Evolutionary conservation across 805 yeast species (phyloP).

Genomic region (Middelhovenomyces tepae): DNA sequence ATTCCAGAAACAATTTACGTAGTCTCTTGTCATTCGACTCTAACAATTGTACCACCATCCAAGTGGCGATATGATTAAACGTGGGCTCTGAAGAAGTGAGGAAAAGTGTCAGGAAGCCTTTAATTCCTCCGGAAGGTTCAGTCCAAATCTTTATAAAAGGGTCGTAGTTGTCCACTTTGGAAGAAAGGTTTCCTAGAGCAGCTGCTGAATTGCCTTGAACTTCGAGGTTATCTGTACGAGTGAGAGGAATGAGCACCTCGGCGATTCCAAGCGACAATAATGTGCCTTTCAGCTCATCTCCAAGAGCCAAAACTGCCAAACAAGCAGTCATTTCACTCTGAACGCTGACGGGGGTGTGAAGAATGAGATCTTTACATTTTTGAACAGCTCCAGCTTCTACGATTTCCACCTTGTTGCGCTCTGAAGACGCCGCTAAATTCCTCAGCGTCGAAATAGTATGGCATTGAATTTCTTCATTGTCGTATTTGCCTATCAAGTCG

Average conservation of each 20-base stretch:
- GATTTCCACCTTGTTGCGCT: constrained; percentile 82
- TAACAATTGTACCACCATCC: constrained; percentile 90
- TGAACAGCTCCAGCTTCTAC: constrained; percentile 93
- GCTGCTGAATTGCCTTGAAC: constrained; percentile 99
- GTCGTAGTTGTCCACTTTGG: constrained; percentile 77
- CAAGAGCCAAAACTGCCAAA: constrained; percentile 90
- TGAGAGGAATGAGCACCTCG: constrained; percentile 84
- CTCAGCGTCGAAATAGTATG: constrained; percentile 95
- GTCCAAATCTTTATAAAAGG: constrained; percentile 74
- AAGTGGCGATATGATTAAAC: constrained; percentile 93
- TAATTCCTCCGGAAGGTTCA: constrained; percentile 73
- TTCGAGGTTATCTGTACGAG: constrained; percentile 79
- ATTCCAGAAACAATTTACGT: constrained; percentile 23
- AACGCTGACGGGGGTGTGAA: constrained; percentile 80
- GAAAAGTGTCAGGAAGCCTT: constrained; percentile 73
- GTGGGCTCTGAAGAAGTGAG: constrained; percentile 80
- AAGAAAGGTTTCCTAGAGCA: constrained; percentile 90
- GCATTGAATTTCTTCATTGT: constrained; percentile 94
- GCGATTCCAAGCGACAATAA: constrained; percentile 76
- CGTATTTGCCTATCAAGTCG: constrained; percentile 60
- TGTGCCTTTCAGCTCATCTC: constrained; percentile 85
- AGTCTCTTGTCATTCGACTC: constrained; percentile 73
- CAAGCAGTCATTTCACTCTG: constrained; percentile 97
- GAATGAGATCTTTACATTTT: constrained; percentile 80
- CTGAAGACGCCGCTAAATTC: constrained; percentile 92